Base-by-base conservation (phyloP, 2,329 filamentous ascomycete species). In the Phoma sp. region DNA sequence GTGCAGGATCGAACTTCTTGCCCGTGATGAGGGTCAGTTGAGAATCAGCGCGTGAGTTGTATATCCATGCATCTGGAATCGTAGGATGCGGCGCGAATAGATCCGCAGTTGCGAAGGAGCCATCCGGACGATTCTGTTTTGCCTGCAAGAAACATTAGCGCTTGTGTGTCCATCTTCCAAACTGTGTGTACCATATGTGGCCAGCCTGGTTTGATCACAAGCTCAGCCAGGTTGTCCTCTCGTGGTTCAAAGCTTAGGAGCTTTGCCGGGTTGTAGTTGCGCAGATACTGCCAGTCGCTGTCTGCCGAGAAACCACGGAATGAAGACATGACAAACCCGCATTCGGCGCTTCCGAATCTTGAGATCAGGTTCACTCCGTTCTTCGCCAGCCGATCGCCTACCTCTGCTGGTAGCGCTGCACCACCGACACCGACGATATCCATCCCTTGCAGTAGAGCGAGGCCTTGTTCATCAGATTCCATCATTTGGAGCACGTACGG, bases 401-500 rank as follows among this genome's bases (percentile, higher is more conserved):
- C 71, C 8, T 79, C 69, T 3, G 69, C 57, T 2, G 84, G 80
- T 1, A 89, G 67, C 4, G 85, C 82, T 10, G 86, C 85, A 6
- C 86, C 87, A 2, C 86, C 86, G 0, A 88, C 84, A 6, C 85
- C 85, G 0, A 89, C 85, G 13, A 88, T 77, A 4, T 83, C 78
- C 84, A 88, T 87, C 0, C 60, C 63, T 35, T 65, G 64, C 19
- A 60, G 75, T 4, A 96, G 85, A 64, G 88, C 81, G 2, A 98
- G 82, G 45, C 90, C 92, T 76, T 95, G 90, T 76, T 96, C 91
- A 65, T 91, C 96, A 10, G 92, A 88, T 67, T 88, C 84, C 90
- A 99, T 96, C 63, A 98, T 84, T 43, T 92, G 91, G 71, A 90
- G 84, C 32, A 98, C 92, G 70, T 94, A 98, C 7, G 90, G 91